Conservation (phyloP, 2,329 filamentous ascomycete species). For the Verticillium albo-atrum region DNA sequence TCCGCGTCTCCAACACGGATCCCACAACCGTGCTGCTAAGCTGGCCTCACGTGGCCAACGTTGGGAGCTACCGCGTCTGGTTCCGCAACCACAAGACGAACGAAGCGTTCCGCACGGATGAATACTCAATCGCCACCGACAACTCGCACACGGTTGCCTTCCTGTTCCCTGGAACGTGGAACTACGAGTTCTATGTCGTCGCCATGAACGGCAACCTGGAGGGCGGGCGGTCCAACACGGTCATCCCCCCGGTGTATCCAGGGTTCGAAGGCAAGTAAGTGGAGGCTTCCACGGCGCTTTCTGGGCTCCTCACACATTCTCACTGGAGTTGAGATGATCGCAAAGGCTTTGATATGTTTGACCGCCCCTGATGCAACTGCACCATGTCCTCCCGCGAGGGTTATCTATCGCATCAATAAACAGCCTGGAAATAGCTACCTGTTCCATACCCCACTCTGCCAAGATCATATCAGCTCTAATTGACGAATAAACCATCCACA, state of each 20-base stretch:
- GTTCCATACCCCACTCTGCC: too few species aligned
- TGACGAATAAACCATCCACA: too few species aligned
- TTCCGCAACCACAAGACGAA: background rate
- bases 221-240: background rate
- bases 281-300: background rate
- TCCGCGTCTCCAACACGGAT: background rate
- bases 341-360: too few species aligned
- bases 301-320: too few species aligned
- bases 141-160: constrained; percentile 4
- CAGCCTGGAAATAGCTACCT: too few species aligned
- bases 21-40: background rate
- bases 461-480: too few species aligned
- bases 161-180: constrained; percentile 13
- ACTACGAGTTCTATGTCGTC: constrained; percentile 14
- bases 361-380: too few species aligned
- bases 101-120: background rate
- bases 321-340: too few species aligned
- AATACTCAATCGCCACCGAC: background rate
- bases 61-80: constrained; percentile 4
- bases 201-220: constrained; percentile 15
- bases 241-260: background rate
- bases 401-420: too few species aligned
- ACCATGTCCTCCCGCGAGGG: too few species aligned
- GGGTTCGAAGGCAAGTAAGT: background rate
- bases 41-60: background rate